phyloP scores from a whole-genome alignment of 139 green algal species.

The Nannochloris sp. region DNA sequence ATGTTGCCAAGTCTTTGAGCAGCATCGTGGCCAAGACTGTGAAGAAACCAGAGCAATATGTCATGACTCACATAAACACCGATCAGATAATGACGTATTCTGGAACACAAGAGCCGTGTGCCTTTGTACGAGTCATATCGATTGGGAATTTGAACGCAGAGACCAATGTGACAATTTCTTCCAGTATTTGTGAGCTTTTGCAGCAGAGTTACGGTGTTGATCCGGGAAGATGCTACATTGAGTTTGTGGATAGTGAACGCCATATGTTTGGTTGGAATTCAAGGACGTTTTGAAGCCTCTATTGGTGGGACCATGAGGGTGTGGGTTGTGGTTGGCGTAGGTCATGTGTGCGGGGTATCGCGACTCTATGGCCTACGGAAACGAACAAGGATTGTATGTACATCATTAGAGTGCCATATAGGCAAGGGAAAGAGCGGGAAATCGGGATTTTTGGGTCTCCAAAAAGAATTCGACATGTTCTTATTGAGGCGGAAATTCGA shows the following conservation, averaged over 20 bases:
- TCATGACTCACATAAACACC: neutral
- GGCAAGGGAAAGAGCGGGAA: too few relatives aligned
- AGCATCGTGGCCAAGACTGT: neutral
- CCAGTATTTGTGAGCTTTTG: neutral
- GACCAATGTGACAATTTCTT: neutral
- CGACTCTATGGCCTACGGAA: too few relatives aligned
- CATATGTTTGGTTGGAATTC: constrained; percentile 2
- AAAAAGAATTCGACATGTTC: too few relatives aligned
- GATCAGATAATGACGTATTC: constrained; percentile 1
- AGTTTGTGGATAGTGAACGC: neutral
- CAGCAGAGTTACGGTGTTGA: neutral
- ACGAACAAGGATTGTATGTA: too few relatives aligned
- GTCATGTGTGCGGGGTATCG: too few relatives aligned
- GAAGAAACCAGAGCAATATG: neutral
- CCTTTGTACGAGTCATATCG: neutral
- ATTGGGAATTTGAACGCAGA: neutral
- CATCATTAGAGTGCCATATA: too few relatives aligned
- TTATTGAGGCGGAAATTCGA: too few relatives aligned
- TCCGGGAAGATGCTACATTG: neutral
- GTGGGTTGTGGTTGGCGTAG: too few relatives aligned
- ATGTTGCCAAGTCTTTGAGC: neutral
- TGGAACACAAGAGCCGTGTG: constrained; percentile 1
- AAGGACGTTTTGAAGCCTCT: neutral
- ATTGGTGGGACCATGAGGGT: too few relatives aligned
- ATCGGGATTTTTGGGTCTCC: too few relatives aligned